Conservation (phyloP, 208 protist genomes). For the Wallacemonas collosoma region DNA sequence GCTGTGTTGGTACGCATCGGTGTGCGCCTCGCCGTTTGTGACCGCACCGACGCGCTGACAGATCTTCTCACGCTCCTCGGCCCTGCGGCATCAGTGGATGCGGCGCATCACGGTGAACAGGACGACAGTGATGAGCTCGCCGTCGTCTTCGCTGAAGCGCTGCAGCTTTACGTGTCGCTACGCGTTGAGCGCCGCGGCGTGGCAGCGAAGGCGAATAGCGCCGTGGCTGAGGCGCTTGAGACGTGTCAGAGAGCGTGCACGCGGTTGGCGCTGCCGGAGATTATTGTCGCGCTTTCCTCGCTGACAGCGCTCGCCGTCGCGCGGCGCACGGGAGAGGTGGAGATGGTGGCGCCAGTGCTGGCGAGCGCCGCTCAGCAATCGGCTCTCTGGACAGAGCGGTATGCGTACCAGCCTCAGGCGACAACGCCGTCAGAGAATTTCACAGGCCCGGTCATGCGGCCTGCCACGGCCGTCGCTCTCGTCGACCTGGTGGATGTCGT, state of each 20-base stretch:
- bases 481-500: background rate
- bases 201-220: background rate
- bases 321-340: conserved; percentile 17
- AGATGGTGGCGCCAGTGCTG: conserved; percentile 14
- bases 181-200: background rate
- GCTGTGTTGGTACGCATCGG: background rate
- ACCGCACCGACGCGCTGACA: background rate
- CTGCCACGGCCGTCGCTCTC: conserved; percentile 10
- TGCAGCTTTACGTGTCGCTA: background rate
- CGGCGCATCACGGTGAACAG: background rate
- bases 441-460: conserved; percentile 19
- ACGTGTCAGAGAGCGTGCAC: background rate
- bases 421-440: conserved; percentile 1
- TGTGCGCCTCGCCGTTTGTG: conserved; percentile 2
- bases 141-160: background rate
- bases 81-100: background rate
- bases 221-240: background rate
- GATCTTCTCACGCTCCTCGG: background rate
- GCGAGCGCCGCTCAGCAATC: conserved; percentile 23
- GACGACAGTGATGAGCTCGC: background rate
- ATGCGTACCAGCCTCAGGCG: conserved; percentile 19
- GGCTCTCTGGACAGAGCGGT: conserved; percentile 22
- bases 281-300: background rate
- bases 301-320: background rate
- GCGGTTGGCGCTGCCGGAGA: background rate